Conservation (phyloP, 179 eudicot genomes). For the Beta lomatogona region DNA sequence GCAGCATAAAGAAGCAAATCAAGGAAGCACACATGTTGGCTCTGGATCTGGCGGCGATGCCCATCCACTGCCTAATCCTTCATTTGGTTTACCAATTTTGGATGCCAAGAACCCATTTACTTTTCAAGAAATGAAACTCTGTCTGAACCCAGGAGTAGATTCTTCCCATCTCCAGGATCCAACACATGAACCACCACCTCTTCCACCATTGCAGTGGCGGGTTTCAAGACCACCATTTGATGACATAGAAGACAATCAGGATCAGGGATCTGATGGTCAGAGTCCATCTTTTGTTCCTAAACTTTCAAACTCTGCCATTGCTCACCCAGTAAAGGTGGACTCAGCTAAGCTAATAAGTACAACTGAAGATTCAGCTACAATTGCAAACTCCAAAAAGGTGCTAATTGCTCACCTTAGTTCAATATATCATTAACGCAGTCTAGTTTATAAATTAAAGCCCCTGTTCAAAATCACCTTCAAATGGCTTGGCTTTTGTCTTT, state of each 20-base stretch:
- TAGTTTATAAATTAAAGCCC: background rate
- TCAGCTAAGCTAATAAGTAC: slow-evolving; percentile 38
- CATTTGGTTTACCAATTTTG: slow-evolving; percentile 51
- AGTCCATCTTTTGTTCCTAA: slow-evolving; percentile 37
- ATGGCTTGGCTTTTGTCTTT: background rate
- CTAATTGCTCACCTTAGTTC: slow-evolving; percentile 4
- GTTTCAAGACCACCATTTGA: slow-evolving; percentile 44
- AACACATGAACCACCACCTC: slow-evolving; percentile 72
- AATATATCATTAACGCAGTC: background rate
- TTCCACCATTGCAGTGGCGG: slow-evolving; percentile 87
- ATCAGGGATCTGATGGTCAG: slow-evolving; percentile 28
- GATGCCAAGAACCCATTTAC: slow-evolving; percentile 45
- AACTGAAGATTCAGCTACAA: slow-evolving; percentile 29
- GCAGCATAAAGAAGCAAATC: slow-evolving; percentile 39
- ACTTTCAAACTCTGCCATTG: slow-evolving; percentile 32
- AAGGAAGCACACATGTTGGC: slow-evolving; percentile 25
- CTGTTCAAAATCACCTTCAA: background rate
- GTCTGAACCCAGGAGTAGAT: slow-evolving; percentile 32
- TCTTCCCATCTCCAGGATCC: slow-evolving; percentile 39
- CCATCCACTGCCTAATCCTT: slow-evolving; percentile 31
- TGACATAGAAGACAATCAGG: slow-evolving; percentile 30
- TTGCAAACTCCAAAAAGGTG: slow-evolving; percentile 47
- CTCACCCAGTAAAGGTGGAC: slow-evolving; percentile 45
- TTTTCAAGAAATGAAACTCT: slow-evolving; percentile 40
- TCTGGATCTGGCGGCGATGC: slow-evolving; percentile 29